Evolutionary conservation across 2,329 filamentous ascomycete species (phyloP).

Genomic region (Cadophora gregata): DNA sequence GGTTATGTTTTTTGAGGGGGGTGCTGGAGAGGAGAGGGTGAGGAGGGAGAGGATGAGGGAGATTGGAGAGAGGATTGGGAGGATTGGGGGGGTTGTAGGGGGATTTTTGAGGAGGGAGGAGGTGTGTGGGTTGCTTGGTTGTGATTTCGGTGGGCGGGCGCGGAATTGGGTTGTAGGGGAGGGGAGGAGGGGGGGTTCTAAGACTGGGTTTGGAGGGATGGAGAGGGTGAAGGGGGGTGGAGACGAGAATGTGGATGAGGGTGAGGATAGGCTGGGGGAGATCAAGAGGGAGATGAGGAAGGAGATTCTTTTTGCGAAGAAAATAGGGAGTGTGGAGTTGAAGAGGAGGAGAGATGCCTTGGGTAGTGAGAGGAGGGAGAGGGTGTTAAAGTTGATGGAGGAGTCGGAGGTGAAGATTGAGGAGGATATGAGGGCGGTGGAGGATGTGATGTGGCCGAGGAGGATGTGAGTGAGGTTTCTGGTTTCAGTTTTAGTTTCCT

Average conservation of each 20-base stretch:
- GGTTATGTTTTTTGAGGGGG: neutral
- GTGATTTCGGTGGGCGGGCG: neutral
- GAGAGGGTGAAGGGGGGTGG: no score
- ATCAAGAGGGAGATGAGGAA: neutral
- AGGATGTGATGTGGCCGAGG: constrained; percentile 13
- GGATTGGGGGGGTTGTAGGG: neutral
- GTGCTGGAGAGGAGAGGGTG: no score
- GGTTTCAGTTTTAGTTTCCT: no score
- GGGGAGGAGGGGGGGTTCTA: neutral
- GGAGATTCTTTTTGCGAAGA: neutral
- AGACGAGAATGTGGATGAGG: no score
- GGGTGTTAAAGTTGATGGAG: neutral
- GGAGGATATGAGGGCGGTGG: neutral
- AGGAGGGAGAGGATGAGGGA: neutral
- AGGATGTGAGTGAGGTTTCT: constrained; percentile 17
- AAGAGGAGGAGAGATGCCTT: constrained; percentile 1
- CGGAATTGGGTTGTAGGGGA: neutral
- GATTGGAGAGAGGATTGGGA: neutral
- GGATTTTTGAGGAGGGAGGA: neutral
- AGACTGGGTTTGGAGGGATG: neutral
- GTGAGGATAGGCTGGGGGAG: neutral
- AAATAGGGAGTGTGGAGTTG: neutral
- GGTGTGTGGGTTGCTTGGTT: neutral
- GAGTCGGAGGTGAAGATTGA: constrained; percentile 6
- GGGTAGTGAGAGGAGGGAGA: neutral